These are phyloP conservation scores for Sclerotiophoma versabilis DNA, from an alignment of 2,329 filamentous ascomycete genomes.

Conservation along the genomic window DNA sequence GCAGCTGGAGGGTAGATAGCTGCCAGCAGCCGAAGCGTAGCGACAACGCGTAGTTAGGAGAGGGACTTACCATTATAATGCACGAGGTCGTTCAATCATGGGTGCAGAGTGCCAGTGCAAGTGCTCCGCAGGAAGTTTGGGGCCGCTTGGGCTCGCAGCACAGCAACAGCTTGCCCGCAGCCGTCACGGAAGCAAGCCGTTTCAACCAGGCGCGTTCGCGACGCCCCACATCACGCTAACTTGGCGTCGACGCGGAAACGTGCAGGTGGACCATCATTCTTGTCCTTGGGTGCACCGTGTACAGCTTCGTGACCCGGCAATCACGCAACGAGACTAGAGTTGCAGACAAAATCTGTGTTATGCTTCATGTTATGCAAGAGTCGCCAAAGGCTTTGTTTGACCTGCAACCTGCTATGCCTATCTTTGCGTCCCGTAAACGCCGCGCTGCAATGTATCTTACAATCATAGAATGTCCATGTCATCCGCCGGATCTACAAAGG, in stretches of 20 bases:
- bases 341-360: background rate
- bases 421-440: slow-evolving; percentile 24
- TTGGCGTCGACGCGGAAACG: slow-evolving; percentile 8
- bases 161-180: background rate
- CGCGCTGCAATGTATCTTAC: slow-evolving; percentile 29
- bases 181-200: background rate
- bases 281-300: background rate
- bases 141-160: background rate
- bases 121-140: background rate
- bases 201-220: slow-evolving; percentile 11
- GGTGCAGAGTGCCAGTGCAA: background rate
- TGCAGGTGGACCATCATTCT: background rate
- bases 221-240: slow-evolving; percentile 4
- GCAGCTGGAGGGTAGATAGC: slow-evolving; percentile 7
- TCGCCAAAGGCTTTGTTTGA: background rate
- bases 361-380: background rate
- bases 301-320: too few species aligned
- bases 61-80: slow-evolving; percentile 20
- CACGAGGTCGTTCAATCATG: background rate
- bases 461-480: slow-evolving; percentile 48
- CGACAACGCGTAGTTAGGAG: background rate
- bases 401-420: slow-evolving; percentile 1
- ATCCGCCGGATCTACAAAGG: slow-evolving; percentile 62
- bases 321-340: too few species aligned
- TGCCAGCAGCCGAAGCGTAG: background rate